Percentiles rank a stretch among this genome's conserved stretches.
phyloP scores from a whole-genome alignment of 192 early-diverging fungal species.

The Paraglomus occultum region DNA sequence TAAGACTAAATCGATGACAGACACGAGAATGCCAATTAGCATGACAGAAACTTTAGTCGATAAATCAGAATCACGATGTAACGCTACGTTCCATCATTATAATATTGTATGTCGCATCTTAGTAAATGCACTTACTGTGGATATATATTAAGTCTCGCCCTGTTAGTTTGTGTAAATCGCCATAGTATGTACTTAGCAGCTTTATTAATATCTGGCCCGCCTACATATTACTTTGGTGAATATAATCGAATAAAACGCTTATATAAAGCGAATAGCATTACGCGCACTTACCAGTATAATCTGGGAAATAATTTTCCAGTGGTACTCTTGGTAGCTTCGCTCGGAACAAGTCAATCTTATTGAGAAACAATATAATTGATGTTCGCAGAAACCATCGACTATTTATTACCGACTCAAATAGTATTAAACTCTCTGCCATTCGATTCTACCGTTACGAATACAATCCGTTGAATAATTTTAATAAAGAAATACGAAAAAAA shows the following conservation, averaged over 20 bases:
- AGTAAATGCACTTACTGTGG: conserved; percentile 59
- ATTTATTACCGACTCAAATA: conserved; percentile 92
- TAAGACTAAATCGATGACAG: conserved; percentile 53
- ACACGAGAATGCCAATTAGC: conserved; percentile 15
- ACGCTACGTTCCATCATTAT: background rate
- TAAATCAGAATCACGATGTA: background rate
- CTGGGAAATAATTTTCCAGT: conserved; percentile 81
- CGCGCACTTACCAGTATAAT: conserved; percentile 58
- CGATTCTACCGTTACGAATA: conserved; percentile 63
- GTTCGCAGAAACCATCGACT: conserved; percentile 91
- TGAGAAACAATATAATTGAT: conserved; percentile 90
- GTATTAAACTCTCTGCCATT: conserved; percentile 85
- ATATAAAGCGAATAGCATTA: background rate
- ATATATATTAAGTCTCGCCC: conserved; percentile 78
- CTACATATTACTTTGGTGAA: conserved; percentile 13
- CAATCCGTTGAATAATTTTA: background rate
- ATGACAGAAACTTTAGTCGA: background rate
- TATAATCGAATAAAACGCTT: too few species aligned
- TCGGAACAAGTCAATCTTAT: conserved; percentile 90
- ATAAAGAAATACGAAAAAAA: background rate
- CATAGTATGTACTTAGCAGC: conserved; percentile 87
- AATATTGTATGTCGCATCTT: background rate
- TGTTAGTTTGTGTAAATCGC: conserved; percentile 84
- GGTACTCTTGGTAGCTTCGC: conserved; percentile 76
- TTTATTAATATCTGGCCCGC: conserved; percentile 75